Evolutionary conservation across 2,329 filamentous ascomycete genomes (phyloP), one percentile per base, ranked within the genome.

Genomic region (Ophiostoma himal-ulmi): DNA sequence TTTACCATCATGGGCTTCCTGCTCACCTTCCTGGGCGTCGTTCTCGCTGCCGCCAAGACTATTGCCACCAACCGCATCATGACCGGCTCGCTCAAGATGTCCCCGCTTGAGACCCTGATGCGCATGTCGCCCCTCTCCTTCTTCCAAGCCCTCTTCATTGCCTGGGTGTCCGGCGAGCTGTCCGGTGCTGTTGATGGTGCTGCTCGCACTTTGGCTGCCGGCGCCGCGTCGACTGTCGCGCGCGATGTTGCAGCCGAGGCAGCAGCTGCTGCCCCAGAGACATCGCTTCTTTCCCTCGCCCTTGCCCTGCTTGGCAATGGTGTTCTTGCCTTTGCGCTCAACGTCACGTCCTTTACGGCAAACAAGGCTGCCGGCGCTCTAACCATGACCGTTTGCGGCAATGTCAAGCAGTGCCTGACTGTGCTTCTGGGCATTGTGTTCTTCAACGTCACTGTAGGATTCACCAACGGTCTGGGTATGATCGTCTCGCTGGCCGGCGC

Each of bases 1-100:
- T 87, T 87, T 76, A 86, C 85, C 30, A 79, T 83, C 39, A 78
- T 83, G 26, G 87, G 87, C n/a, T 86, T 86, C 78, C 75, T 83
- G 52, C 78, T 87, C 54, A 86, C 84, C 30, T 80, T 85, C 37
- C 76, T 85, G 3, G 85, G 85, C 69, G 84, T 86, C 30, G 73
- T 86, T 70, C 80, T 86, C 11, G 85, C 85, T 41, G 82, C 83
- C 30, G 73, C 85, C 76, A 89, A 83, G 81, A 89, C 86, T 1
- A 84, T 89, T 44, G 85, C 85, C 39, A 88, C 87, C 48, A 89
- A 89, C 78, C 83, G 85, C 75, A 83, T 89, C 75, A 88, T 89
- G 85, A 89, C 87, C 10, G 86, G 86, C 41, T 81, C 82, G 3
- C 81, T 89, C 37, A 82, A 83, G 26, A 82, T 89, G 3, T 83